phyloP scores from a whole-genome alignment of 1,139 yeast genomes.

The Diutina rugosa region DNA sequence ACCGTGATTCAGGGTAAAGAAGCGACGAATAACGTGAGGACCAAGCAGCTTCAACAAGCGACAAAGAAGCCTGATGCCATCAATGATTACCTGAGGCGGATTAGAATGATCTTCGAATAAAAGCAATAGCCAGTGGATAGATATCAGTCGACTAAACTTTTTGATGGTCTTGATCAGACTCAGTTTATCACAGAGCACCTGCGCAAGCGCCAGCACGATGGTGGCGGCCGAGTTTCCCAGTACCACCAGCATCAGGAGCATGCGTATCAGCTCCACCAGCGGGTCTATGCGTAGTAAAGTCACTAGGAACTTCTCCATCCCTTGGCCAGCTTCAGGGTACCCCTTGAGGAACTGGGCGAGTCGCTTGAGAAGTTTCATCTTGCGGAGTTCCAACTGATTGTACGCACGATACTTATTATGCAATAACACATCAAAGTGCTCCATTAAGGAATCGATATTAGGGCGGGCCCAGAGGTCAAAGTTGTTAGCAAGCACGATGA shows the following conservation, averaged over 20 bases:
- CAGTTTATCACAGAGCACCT: neutral
- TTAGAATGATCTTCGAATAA: constrained; percentile 24
- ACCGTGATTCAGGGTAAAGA: constrained; percentile 42
- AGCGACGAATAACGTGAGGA: constrained; percentile 30
- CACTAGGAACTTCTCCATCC: neutral
- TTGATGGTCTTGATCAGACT: constrained; percentile 19
- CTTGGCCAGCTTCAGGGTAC: constrained; percentile 3
- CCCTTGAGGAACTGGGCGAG: constrained; percentile 38
- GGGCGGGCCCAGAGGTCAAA: constrained; percentile 15
- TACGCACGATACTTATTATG: constrained; percentile 35
- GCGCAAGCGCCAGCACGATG: neutral
- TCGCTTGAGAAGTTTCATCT: constrained; percentile 40
- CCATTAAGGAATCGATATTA: constrained; percentile 17
- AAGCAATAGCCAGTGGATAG: constrained; percentile 56
- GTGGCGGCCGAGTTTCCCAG: neutral
- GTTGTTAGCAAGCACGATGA: constrained; percentile 14
- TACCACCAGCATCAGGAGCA: neutral
- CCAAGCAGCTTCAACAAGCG: constrained; percentile 36
- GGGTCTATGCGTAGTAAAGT: constrained; percentile 7
- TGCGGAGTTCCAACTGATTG: constrained; percentile 37
- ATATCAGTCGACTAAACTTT: constrained; percentile 42
- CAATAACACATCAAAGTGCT: constrained; percentile 43
- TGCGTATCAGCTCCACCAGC: neutral
- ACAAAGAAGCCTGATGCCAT: constrained; percentile 37
- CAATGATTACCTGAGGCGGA: constrained; percentile 21